Percentiles rank a stretch among this genome's conserved stretches.
phyloP scores from a whole-genome alignment of 441 rosid genomes.

The Macaranga tanarius region DNA sequence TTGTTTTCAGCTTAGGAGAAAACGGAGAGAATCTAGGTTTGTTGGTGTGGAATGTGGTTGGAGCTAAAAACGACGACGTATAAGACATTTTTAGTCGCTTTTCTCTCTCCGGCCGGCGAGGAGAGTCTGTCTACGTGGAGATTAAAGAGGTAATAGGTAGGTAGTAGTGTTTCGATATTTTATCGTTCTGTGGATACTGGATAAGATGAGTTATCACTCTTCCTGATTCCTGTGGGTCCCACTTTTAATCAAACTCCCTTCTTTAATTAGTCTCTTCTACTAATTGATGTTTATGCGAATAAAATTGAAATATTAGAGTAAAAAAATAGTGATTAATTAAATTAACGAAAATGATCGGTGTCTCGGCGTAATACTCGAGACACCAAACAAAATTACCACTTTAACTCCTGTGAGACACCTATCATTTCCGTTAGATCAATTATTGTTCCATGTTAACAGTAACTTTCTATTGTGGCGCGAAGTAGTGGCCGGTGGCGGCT shows the following conservation, averaged over 20 bases:
- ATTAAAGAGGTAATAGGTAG: neutral
- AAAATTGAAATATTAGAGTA: no score
- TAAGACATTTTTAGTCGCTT: slow-evolving; percentile 43
- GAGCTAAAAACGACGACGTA: slow-evolving; percentile 49
- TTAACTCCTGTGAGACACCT: no score
- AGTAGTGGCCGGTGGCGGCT: neutral
- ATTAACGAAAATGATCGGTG: no score
- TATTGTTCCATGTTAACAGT: neutral
- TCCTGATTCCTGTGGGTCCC: slow-evolving; percentile 34
- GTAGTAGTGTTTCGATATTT: neutral
- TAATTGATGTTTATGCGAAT: no score
- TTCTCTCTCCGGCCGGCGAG: slow-evolving; percentile 35
- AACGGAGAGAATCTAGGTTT: slow-evolving; percentile 32
- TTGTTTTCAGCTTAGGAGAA: slow-evolving; percentile 26
- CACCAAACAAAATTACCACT: no score
- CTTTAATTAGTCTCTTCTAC: no score
- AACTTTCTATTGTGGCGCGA: neutral
- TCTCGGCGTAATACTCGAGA: no score
- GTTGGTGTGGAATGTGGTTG: slow-evolving; percentile 28
- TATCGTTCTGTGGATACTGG: slow-evolving; percentile 24
- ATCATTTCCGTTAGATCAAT: no score
- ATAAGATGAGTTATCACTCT: slow-evolving; percentile 13
- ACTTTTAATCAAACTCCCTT: neutral
- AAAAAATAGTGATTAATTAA: no score
- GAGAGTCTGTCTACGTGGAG: slow-evolving; percentile 22